These are phyloP conservation scores for Delitschia confertaspora DNA, from an alignment of 495 filamentous ascomycete species.

Conservation along the genomic window DNA sequence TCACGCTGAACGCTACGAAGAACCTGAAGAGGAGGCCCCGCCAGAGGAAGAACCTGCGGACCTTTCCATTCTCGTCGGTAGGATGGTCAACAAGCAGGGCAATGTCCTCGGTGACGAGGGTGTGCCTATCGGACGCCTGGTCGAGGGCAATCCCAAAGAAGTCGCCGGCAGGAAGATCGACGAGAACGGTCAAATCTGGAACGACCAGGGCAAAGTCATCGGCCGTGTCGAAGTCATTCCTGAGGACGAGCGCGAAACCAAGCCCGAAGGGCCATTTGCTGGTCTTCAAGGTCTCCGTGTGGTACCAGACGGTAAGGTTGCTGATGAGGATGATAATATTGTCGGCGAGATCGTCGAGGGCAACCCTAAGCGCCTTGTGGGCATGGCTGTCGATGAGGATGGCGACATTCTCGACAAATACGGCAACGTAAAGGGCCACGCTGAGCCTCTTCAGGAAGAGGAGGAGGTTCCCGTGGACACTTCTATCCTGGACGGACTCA, in stretches of 20 bases:
- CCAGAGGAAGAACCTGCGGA: constrained; percentile 37
- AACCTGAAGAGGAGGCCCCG: constrained; percentile 40
- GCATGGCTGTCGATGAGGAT: constrained; percentile 71
- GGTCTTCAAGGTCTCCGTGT: constrained; percentile 63
- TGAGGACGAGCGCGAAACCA: constrained; percentile 60
- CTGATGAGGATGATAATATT: constrained; percentile 56
- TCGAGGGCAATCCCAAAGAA: constrained; percentile 58
- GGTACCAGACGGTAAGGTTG: constrained; percentile 59
- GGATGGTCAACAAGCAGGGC: constrained; percentile 69
- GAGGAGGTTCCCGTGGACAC: constrained; percentile 46
- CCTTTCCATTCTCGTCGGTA: constrained; percentile 55
- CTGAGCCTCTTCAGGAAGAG: constrained; percentile 47
- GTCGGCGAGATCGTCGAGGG: constrained; percentile 71
- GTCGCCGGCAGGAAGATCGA: constrained; percentile 62
- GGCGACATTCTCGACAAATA: constrained; percentile 75
- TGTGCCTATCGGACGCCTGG: constrained; percentile 58
- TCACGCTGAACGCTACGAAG: constrained; percentile 49
- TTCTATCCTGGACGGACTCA: constrained; percentile 55
- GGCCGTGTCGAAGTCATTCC: constrained; percentile 68
- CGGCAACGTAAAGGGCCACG: constrained; percentile 59
- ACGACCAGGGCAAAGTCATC: constrained; percentile 61
- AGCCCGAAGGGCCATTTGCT: constrained; percentile 63
- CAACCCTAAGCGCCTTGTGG: constrained; percentile 62
- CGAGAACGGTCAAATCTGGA: constrained; percentile 66
- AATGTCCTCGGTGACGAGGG: constrained; percentile 66